Evolutionary conservation across 768 basidiomycete species (phyloP).

Genomic region (Holtermanniella nyarrowii): DNA sequence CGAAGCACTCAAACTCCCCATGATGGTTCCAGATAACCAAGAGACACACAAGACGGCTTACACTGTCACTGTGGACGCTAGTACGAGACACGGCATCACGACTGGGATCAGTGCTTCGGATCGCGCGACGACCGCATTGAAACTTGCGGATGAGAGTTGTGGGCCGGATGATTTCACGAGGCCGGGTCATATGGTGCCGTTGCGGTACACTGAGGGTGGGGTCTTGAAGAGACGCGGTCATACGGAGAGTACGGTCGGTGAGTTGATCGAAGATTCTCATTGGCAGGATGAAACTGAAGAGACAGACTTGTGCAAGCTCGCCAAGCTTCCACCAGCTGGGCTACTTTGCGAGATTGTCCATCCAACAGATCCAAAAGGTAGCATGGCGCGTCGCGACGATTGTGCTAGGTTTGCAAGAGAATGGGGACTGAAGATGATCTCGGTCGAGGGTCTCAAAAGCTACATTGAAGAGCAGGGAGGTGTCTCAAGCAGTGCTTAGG

Average conservation of each 20-base stretch:
- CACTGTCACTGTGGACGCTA: slow-evolving; percentile 89
- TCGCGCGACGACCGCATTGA: slow-evolving; percentile 73
- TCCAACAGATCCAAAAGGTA: slow-evolving; percentile 66
- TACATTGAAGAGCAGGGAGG: slow-evolving; percentile 31
- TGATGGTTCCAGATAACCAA: slow-evolving; percentile 88
- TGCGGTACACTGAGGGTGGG: slow-evolving; percentile 76
- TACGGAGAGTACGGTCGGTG: slow-evolving; percentile 72
- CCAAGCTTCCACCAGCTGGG: slow-evolving; percentile 59
- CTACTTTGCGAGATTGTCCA: slow-evolving; percentile 93
- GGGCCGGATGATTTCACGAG: slow-evolving; percentile 66
- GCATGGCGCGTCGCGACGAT: slow-evolving; percentile 91
- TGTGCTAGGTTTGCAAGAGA: slow-evolving; percentile 80
- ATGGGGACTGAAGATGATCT: slow-evolving; percentile 89
- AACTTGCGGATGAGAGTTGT: slow-evolving; percentile 54
- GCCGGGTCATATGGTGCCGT: slow-evolving; percentile 90
- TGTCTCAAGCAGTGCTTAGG: not conserved
- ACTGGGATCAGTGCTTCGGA: slow-evolving; percentile 98
- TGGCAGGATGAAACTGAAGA: not conserved
- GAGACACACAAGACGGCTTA: slow-evolving; percentile 90
- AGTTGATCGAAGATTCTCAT: no score
- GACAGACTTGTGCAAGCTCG: slow-evolving; percentile 67
- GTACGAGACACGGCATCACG: slow-evolving; percentile 55
- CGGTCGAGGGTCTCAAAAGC: slow-evolving; percentile 55
- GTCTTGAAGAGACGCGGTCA: slow-evolving; percentile 81
- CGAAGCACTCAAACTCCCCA: slow-evolving; percentile 66